Percentiles rank a stretch among this genome's conserved stretches.
Conservation (phyloP, 257 asterid genomes). For the Striga asiatica region DNA sequence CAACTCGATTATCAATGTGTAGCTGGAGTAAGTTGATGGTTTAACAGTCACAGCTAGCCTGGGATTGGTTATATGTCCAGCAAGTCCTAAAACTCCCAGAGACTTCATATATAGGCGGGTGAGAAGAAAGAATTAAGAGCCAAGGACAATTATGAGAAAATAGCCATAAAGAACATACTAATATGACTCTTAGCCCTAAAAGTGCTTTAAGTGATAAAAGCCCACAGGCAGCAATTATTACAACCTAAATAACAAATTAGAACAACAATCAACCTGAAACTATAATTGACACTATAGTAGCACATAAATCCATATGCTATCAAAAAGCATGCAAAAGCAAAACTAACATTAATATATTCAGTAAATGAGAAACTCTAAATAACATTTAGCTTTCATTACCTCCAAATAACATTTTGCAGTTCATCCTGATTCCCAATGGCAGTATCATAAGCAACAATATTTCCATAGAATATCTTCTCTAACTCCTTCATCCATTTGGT, state of each 20-base stretch:
- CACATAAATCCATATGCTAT: no score
- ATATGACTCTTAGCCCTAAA: no score
- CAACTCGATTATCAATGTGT: not conserved
- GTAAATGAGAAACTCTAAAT: constrained; percentile 66
- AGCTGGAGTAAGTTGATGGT: not conserved
- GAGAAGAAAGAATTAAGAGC: constrained; percentile 5
- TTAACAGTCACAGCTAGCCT: constrained; percentile 4
- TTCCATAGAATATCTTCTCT: constrained; percentile 92
- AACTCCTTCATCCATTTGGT: constrained; percentile 88
- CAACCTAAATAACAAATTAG: no score
- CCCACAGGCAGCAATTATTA: no score
- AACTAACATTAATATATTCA: constrained; percentile 6
- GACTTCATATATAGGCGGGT: not conserved
- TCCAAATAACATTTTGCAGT: constrained; percentile 76
- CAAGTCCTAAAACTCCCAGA: not conserved
- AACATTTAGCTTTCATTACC: constrained; percentile 66
- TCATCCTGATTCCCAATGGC: constrained; percentile 84
- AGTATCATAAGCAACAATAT: constrained; percentile 78
- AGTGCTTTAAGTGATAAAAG: no score
- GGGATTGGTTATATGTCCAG: not conserved
- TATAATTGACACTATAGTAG: no score
- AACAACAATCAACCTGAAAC: no score
- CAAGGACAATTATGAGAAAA: no score
- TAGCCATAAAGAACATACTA: no score
- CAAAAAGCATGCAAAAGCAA: constrained; percentile 13